Base-by-base conservation (phyloP, 2,329 filamentous ascomycete genomes). In the Exserohilum turcica region DNA sequence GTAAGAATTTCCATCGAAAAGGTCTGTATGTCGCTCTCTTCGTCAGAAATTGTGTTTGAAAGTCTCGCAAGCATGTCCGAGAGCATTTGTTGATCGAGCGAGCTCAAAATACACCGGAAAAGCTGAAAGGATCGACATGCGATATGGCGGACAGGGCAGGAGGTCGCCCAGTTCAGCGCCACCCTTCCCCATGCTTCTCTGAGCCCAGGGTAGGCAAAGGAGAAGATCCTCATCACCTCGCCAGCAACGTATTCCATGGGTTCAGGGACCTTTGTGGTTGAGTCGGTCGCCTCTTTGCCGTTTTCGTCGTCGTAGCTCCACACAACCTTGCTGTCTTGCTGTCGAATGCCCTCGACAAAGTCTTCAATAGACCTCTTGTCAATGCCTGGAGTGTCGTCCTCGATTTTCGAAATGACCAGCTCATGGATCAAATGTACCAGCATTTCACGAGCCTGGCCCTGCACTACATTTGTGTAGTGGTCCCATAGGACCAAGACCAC, bases 1-100 rank as follows among this genome's bases (percentile, higher is more conserved):
- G 92, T 97, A 47, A 99, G 76, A 52, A 99, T 97, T 71, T 99
- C 95, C 88, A 97, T 93, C 0, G 94, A 95, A 68, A 99, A 99
- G 0, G 92, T 93, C 67, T 97, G 91, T 48, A 97, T 96, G 75
- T 97, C 93, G 48, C 77, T 84, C 67, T 96, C 91, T 63, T 97
- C 92, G 60, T 97, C 93, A 0, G 95, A 92, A 65, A 99, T 94
- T 0, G 94, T 99, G 73, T 97, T 99, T 1, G 93, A 97, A 28
- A 99, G 80, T 40, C 95, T 84, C 10, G 90, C 92, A 18, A 99
- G 85, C 92, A 99, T 99, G 67, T 99, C 94, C 2, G 91, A 92
- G 13, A 99, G 83, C 93, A 97, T 99, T 52, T 87, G 82, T 63
- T 95, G 92, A 68, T 99, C 93, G 18, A 97, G 78, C 0, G 90